A percentile compares a stretch with the other conserved stretches of the same genome.
Evolutionary conservation across 768 basidiomycete species (phyloP).

Genomic region (Pluteus cervinus): DNA sequence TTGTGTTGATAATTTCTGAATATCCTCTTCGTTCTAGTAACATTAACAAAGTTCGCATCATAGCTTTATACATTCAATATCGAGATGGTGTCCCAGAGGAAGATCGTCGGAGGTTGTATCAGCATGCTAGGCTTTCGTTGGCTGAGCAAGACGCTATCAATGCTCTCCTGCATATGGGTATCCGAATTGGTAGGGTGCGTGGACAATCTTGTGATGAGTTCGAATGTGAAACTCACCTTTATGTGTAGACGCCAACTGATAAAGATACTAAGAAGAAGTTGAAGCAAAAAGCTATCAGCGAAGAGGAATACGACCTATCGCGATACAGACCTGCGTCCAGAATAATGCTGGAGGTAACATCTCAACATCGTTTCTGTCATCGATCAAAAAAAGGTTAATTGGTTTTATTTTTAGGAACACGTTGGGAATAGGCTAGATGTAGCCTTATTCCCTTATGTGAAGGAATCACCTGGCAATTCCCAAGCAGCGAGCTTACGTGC

Average conservation of each 20-base stretch:
- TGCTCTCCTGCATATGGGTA: constrained; percentile 75
- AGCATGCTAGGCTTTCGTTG: constrained; percentile 84
- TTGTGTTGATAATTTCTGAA: constrained; percentile 2
- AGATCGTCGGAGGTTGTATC: constrained; percentile 88
- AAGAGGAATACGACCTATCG: constrained; percentile 97
- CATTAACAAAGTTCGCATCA: constrained; percentile 90
- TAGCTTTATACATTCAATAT: constrained; percentile 90
- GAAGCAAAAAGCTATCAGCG: constrained; percentile 66
- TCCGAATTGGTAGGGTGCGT: constrained; percentile 76
- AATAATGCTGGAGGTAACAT: constrained; percentile 73
- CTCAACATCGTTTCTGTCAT: no score
- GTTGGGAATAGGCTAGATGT: constrained; percentile 70
- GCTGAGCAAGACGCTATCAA: constrained; percentile 94
- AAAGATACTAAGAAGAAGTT: constrained; percentile 76
- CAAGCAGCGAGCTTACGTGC: no score
- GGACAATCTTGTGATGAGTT: not conserved
- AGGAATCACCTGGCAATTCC: constrained; percentile 60
- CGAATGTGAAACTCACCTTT: not conserved
- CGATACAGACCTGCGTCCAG: constrained; percentile 83
- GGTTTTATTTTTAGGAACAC: constrained; percentile 66
- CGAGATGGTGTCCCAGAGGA: constrained; percentile 99
- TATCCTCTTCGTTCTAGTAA: constrained; percentile 42
- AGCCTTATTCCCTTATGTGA: constrained; percentile 84
- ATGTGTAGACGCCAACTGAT: constrained; percentile 61
- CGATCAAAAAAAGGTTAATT: no score